These are phyloP conservation scores for Priceomyces haplophilus DNA, from an alignment of 805 yeast genomes.

Conservation along the genomic window DNA sequence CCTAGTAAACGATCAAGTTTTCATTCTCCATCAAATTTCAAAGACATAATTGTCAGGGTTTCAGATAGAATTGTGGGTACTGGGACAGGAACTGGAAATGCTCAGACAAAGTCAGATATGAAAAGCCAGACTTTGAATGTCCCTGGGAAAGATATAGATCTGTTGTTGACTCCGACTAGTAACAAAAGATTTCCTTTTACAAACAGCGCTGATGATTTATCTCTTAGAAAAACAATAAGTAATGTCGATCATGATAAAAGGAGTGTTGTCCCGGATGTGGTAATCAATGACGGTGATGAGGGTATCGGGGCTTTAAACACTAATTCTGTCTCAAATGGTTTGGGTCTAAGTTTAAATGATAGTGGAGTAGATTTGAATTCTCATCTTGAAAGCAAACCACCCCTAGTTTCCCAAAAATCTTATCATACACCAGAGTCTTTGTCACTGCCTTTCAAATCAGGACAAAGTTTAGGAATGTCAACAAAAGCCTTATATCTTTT, in stretches of 20 bases:
- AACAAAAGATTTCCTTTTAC: neutral
- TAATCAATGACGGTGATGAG: neutral
- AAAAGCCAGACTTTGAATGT: neutral
- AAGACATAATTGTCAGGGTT: slow-evolving; percentile 25
- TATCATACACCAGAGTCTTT: neutral
- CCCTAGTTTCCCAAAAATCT: neutral
- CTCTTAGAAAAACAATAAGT: neutral
- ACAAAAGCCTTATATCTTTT: slow-evolving; percentile 21
- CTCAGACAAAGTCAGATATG: neutral
- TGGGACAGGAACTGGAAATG: neutral
- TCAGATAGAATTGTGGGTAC: slow-evolving; percentile 38
- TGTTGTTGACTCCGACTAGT: neutral
- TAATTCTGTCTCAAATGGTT: slow-evolving; percentile 4
- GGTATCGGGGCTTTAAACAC: neutral
- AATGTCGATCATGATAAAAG: neutral
- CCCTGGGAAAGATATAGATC: neutral
- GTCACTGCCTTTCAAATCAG: neutral
- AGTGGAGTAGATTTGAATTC: neutral
- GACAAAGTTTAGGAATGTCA: neutral
- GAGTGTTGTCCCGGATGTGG: neutral
- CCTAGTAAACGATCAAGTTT: slow-evolving; percentile 9
- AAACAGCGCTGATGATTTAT: neutral
- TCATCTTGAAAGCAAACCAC: neutral
- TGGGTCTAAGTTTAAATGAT: slow-evolving; percentile 6
- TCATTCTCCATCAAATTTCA: slow-evolving; percentile 18